Conservation (phyloP, 257 asterid genomes). For the Catharanthus roseus region DNA sequence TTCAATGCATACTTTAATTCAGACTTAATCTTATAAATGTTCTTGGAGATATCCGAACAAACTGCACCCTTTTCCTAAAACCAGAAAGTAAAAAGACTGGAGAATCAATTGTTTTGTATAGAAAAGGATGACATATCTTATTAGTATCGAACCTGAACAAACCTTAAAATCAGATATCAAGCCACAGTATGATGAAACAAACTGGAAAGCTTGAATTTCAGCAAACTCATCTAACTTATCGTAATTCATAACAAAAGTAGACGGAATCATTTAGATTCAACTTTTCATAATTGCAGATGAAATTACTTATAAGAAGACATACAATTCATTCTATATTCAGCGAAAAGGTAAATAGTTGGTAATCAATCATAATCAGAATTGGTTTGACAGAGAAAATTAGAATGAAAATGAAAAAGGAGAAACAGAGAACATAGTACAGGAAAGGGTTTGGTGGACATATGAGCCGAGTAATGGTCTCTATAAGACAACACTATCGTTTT, state of each 20-base stretch:
- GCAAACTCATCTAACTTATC: neutral
- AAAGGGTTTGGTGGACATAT: neutral
- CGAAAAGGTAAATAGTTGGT: too few species aligned
- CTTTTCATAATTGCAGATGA: neutral
- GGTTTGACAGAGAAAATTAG: neutral
- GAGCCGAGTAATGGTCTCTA: neutral
- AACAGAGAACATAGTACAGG: neutral
- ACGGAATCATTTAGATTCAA: neutral
- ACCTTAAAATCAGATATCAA: neutral
- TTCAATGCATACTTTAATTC: conserved; percentile 69
- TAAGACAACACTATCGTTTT: neutral
- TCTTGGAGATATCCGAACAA: conserved; percentile 41
- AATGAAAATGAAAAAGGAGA: neutral
- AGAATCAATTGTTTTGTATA: neutral
- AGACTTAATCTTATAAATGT: conserved; percentile 65
- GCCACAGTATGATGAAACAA: neutral
- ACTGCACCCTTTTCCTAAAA: conserved; percentile 65
- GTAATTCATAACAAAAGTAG: too few species aligned
- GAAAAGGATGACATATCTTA: neutral
- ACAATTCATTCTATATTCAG: neutral
- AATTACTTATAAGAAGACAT: neutral
- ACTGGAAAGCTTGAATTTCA: neutral
- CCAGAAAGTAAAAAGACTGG: conserved; percentile 17
- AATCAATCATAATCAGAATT: too few species aligned
- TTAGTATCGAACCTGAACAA: neutral